phyloP scores from a whole-genome alignment of 1,139 yeast genomes.

The Hemisphaericaspora xylanilytica region DNA sequence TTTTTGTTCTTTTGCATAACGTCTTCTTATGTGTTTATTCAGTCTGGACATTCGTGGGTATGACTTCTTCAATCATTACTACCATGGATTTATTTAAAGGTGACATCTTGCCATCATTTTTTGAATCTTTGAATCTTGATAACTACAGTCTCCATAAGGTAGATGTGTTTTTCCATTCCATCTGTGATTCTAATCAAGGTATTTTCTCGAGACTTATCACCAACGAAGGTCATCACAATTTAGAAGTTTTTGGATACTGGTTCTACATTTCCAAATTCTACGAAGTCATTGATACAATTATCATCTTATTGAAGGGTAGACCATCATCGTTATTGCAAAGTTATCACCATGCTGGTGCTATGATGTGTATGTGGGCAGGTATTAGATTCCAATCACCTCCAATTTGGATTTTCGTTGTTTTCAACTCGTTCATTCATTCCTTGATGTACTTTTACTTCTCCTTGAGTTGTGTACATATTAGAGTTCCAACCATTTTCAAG shows the following conservation, averaged over 20 bases:
- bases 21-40: slow-evolving; percentile 62
- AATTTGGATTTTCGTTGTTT: slow-evolving; percentile 78
- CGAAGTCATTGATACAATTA: slow-evolving; percentile 68
- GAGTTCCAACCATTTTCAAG: slow-evolving; percentile 59
- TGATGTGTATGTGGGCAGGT: slow-evolving; percentile 84
- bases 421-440: slow-evolving; percentile 74
- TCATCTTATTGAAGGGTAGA: slow-evolving; percentile 67
- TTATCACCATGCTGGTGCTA: slow-evolving; percentile 81
- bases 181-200: slow-evolving; percentile 63
- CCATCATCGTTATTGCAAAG: slow-evolving; percentile 69
- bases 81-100: slow-evolving; percentile 30
- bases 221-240: slow-evolving; percentile 36
- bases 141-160: slow-evolving; percentile 14
- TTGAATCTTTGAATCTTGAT: slow-evolving; percentile 11
- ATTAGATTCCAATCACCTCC: slow-evolving; percentile 71
- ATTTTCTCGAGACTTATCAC: slow-evolving; percentile 40
- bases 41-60: slow-evolving; percentile 72
- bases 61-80: slow-evolving; percentile 49
- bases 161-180: slow-evolving; percentile 49
- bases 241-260: slow-evolving; percentile 62
- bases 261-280: slow-evolving; percentile 72
- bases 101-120: slow-evolving; percentile 13
- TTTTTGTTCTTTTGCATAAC: slow-evolving; percentile 62
- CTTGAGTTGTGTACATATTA: slow-evolving; percentile 58
- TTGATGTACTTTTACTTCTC: slow-evolving; percentile 75